These are phyloP conservation scores for Trypanosoma melophagium DNA, from an alignment of 208 protist genomes.

Conservation along the genomic window DNA sequence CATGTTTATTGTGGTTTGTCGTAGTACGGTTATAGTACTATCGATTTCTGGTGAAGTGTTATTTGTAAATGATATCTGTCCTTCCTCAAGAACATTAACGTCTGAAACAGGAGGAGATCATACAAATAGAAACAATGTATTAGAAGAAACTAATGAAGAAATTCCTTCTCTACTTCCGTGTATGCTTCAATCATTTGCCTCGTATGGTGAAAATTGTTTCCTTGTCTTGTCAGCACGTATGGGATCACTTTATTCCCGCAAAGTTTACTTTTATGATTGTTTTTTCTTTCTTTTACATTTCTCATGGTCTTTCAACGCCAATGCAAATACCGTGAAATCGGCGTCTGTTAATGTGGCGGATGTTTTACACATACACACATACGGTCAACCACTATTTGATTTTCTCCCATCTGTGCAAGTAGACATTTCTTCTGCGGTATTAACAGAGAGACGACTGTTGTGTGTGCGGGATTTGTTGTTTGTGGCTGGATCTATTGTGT, in stretches of 20 bases:
- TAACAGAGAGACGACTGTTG: neutral
- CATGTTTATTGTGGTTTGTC: slow-evolving; percentile 14
- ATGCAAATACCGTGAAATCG: neutral
- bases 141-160: neutral
- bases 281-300: slow-evolving; percentile 23
- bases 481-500: neutral
- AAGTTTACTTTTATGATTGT: neutral
- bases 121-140: neutral
- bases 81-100: neutral
- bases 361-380: neutral
- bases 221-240: slow-evolving; percentile 9
- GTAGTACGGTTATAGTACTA: slow-evolving; percentile 17
- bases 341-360: slow-evolving; percentile 8
- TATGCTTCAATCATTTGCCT: slow-evolving; percentile 16
- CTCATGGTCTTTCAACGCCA: neutral
- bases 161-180: slow-evolving; percentile 4
- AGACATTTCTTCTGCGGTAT: neutral
- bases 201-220: slow-evolving; percentile 4
- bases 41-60: neutral
- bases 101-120: neutral
- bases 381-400: slow-evolving; percentile 19
- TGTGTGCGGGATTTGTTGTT: slow-evolving; percentile 22
- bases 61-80: slow-evolving; percentile 9
- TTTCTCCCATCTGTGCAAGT: slow-evolving; percentile 4
- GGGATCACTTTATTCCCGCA: neutral